Conservation (phyloP, 306 rosid genomes). For the Cucumis hystrix region DNA sequence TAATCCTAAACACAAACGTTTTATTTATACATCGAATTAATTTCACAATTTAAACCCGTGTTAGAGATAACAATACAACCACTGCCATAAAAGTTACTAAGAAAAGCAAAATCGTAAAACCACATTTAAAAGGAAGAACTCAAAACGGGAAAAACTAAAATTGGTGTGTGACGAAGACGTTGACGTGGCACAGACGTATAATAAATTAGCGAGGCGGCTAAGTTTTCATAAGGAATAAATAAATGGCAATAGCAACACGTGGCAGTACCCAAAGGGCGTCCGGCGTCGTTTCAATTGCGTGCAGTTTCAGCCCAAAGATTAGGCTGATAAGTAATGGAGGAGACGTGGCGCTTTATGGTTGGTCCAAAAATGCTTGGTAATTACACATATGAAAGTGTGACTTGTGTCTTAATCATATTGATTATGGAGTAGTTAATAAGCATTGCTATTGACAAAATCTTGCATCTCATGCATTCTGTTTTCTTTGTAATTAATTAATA, state of each 20-base stretch:
- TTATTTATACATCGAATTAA: no score
- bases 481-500: no score
- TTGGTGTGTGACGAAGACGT: not conserved
- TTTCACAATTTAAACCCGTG: no score
- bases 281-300: not conserved
- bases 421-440: not conserved
- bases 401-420: not conserved
- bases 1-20: no score
- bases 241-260: not conserved
- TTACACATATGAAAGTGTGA: not conserved
- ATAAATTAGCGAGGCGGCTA: not conserved
- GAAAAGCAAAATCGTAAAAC: not conserved
- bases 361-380: not conserved
- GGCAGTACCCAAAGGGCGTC: not conserved
- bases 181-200: conserved; percentile 2
- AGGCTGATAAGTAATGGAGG: not conserved
- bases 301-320: not conserved
- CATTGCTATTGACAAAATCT: not conserved
- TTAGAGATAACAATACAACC: no score
- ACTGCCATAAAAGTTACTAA: no score
- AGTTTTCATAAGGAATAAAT: not conserved
- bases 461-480: no score
- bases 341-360: not conserved
- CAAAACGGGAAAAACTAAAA: not conserved
- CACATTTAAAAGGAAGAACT: not conserved